Percentiles rank a stretch among this genome's conserved stretches.
Evolutionary conservation across 306 rosid species (phyloP).

Genomic region (Biancaea sappan): DNA sequence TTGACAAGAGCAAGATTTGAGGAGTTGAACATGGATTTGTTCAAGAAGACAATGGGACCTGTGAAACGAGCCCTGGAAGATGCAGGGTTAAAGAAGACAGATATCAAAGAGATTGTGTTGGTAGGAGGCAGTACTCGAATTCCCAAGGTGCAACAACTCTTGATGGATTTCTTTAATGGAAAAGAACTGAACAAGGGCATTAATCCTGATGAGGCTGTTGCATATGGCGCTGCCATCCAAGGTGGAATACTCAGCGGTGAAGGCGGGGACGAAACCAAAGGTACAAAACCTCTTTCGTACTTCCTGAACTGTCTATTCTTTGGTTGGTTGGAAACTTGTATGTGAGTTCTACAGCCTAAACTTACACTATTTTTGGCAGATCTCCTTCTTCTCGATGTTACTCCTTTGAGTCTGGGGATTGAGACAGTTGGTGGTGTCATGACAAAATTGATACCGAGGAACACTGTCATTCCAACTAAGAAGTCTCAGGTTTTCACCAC

Average conservation of each 20-base stretch:
- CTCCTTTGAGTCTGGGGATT: conserved; percentile 60
- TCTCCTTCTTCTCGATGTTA: conserved; percentile 51
- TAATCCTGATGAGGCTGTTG: conserved; percentile 69
- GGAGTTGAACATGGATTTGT: conserved; percentile 60
- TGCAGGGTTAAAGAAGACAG: conserved; percentile 50
- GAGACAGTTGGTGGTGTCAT: conserved; percentile 65
- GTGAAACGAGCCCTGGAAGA: conserved; percentile 58
- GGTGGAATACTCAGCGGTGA: conserved; percentile 59
- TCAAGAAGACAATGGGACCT: conserved; percentile 60
- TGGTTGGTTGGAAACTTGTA: not conserved
- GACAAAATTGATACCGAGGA: conserved; percentile 64
- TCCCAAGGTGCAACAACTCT: conserved; percentile 59
- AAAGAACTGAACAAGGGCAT: conserved; percentile 60
- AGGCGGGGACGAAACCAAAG: conserved; percentile 44
- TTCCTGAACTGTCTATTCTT: not conserved
- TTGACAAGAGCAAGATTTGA: conserved; percentile 60
- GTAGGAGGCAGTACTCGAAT: conserved; percentile 66
- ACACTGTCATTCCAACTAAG: conserved; percentile 55
- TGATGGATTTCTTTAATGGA: conserved; percentile 61
- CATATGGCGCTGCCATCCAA: conserved; percentile 59
- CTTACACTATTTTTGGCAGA: conserved; percentile 26
- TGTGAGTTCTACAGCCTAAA: not conserved
- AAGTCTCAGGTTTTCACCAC: conserved; percentile 59
- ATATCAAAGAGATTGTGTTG: conserved; percentile 52
- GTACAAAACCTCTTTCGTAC: conserved; percentile 12